Evolutionary conservation across 78 protist genomes (phyloP), one percentile per base, ranked within the genome.

Genomic region (Isochrysis galbana): DNA sequence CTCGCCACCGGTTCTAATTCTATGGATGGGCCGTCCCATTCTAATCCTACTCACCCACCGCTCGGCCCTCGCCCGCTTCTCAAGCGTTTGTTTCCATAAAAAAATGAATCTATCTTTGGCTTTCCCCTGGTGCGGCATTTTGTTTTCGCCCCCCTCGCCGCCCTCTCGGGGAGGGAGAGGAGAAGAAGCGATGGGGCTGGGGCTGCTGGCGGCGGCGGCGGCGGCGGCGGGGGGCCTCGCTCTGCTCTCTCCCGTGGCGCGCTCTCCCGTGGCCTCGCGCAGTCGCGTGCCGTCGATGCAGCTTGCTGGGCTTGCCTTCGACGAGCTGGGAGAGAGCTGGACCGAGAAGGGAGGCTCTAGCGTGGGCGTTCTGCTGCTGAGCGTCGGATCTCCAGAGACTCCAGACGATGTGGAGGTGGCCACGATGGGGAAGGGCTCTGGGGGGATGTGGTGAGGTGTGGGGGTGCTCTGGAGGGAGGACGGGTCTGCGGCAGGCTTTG

Each of bases 291-390:
- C 29, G 61, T 14, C 29, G 61, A 19, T 7, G 61, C 61, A 14
- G 61, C 61, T 7, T 7, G 29, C 29, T 7, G 29, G 61, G 61
- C 61, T 51, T 14, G 61, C 7, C 29, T 51, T 51, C 14, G 61
- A 51, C 61, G 61, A 51, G 14, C 61, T 51, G 61, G 61, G 61
- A 7, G 61, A 51, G 29, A 51, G 61, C 61, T 51, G 61, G 61
- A 51, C 29, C 61, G 61, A 7, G 61, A 51, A 14, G 29, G 61
- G 61, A 14, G 61, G 61, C 61, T 51, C 61, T 7, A 19, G 29
- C 29, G 61, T 77, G 32, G 84, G 84, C 47, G 84, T 77, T 5
- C 84, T 77, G 47, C 84, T 77, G 46, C 84, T 77, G 34, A 39
- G 48, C 14, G 84, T 77, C 29, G 84, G 84, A 41, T 10, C 84